Evolutionary conservation across 768 basidiomycete species (phyloP).

Genomic region (Auriscalpium microsporum): DNA sequence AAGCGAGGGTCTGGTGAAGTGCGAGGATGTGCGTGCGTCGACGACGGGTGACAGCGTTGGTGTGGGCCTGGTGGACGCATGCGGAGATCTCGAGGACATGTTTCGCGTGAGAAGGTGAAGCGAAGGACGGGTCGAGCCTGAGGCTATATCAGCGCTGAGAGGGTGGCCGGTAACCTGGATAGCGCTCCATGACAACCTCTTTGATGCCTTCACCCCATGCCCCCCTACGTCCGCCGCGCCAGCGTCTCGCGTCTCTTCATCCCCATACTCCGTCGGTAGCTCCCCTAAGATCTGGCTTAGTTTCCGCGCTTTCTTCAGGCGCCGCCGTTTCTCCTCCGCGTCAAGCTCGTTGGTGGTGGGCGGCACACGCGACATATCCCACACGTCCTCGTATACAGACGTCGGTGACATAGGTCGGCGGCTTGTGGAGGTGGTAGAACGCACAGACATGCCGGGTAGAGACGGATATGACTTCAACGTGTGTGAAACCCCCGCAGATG

Average conservation of each 20-base stretch:
- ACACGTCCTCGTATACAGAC: conserved; percentile 3
- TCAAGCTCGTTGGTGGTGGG: conserved; percentile 27
- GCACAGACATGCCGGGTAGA: no score
- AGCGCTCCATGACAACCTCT: conserved; percentile 1
- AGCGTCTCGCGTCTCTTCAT: not conserved
- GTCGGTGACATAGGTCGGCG: conserved; percentile 12
- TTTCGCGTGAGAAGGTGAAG: not conserved
- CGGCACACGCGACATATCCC: conserved; percentile 7
- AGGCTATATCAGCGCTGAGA: not conserved
- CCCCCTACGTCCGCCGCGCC: not conserved
- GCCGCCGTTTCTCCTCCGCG: conserved; percentile 27
- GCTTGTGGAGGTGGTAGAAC: not conserved
- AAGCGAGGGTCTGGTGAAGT: not conserved
- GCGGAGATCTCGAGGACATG: not conserved
- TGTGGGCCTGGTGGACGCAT: not conserved
- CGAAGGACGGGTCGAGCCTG: not conserved
- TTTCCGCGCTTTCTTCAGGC: conserved; percentile 35
- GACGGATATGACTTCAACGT: not conserved
- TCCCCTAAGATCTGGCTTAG: conserved; percentile 37
- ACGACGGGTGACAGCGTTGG: not conserved
- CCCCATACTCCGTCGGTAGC: conserved; percentile 15
- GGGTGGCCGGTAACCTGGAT: conserved; percentile 1
- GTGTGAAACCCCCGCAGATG: not conserved
- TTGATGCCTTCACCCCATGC: not conserved
- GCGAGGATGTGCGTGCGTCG: not conserved